phyloP scores from a whole-genome alignment of 352 stramenopile species.

The Phytophthora quininea region DNA sequence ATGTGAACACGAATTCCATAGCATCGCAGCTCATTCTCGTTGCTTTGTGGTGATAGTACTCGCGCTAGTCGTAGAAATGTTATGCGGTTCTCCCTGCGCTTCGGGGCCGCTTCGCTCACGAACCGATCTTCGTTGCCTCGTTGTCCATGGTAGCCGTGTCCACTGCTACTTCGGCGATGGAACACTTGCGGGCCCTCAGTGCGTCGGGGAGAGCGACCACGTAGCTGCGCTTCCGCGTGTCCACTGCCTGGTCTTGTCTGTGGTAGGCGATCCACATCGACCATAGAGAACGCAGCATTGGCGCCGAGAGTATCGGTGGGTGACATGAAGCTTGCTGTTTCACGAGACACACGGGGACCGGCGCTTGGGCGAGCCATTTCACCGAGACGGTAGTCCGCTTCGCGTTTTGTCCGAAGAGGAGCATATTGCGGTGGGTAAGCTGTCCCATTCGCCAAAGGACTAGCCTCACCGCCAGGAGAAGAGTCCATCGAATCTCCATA shows the following conservation, averaged over 20 bases:
- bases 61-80: neutral
- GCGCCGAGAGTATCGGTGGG: conserved; percentile 19
- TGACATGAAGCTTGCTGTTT: conserved; percentile 36
- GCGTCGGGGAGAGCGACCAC: conserved; percentile 25
- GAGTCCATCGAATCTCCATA: conserved; percentile 29
- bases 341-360: conserved; percentile 25
- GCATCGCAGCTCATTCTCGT: conserved; percentile 14
- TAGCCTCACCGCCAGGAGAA: conserved; percentile 17
- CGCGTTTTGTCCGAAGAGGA: conserved; percentile 22
- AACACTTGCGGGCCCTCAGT: conserved; percentile 20
- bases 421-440: conserved; percentile 28
- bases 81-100: conserved; percentile 18
- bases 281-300: conserved; percentile 62
- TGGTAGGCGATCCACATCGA: conserved; percentile 65
- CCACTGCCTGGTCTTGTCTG: conserved; percentile 19
- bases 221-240: conserved; percentile 21
- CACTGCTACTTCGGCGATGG: conserved; percentile 20
- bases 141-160: conserved; percentile 32
- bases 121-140: conserved; percentile 27
- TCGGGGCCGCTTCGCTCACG: conserved; percentile 11
- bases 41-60: conserved; percentile 11
- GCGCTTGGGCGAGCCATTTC: conserved; percentile 8
- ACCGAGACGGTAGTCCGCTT: conserved; percentile 14
- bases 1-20: no score
- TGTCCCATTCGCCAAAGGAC: conserved; percentile 20